phyloP scores from a whole-genome alignment of 768 basidiomycete genomes.

The Boletus edulis region DNA sequence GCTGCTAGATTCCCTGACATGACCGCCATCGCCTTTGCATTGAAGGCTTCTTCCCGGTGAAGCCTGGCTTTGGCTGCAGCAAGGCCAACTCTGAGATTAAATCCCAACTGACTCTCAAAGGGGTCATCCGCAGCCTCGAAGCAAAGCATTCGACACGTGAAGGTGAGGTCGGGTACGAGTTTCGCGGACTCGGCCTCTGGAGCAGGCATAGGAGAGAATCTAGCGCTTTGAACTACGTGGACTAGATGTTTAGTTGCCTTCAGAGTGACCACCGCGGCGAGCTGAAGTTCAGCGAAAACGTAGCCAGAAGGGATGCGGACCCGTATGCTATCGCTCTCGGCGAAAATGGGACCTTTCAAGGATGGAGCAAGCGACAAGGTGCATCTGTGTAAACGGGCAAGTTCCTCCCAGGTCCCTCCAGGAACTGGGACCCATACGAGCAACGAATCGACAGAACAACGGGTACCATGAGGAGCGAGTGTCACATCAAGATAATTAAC shows the following conservation, averaged over 20 bases:
- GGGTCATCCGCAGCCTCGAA: constrained; percentile 83
- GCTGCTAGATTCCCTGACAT: constrained; percentile 28
- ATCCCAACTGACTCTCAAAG: constrained; percentile 72
- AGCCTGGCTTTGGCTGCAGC: constrained; percentile 68
- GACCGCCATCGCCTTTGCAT: constrained; percentile 73
- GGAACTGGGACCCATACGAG: constrained; percentile 56
- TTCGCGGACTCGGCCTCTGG: constrained; percentile 78
- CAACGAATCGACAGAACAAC: constrained; percentile 41
- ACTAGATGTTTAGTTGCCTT: constrained; percentile 76
- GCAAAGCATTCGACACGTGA: constrained; percentile 60
- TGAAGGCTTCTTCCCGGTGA: constrained; percentile 79
- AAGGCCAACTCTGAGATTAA: constrained; percentile 71
- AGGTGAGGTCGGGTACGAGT: constrained; percentile 55
- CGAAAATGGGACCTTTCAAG: constrained; percentile 40
- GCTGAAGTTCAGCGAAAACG: constrained; percentile 69
- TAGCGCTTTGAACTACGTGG: constrained; percentile 49
- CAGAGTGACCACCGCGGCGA: constrained; percentile 62
- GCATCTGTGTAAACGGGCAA: constrained; percentile 59
- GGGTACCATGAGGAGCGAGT: constrained; percentile 18
- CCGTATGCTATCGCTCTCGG: constrained; percentile 62
- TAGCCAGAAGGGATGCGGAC: constrained; percentile 82
- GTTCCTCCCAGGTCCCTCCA: constrained; percentile 69
- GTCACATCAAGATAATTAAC: constrained; percentile 24
- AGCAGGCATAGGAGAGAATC: constrained; percentile 50
- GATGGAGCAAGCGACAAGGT: constrained; percentile 34